phyloP scores from a whole-genome alignment of 2,329 filamentous ascomycete species.

The Cyphellophora europaea region DNA sequence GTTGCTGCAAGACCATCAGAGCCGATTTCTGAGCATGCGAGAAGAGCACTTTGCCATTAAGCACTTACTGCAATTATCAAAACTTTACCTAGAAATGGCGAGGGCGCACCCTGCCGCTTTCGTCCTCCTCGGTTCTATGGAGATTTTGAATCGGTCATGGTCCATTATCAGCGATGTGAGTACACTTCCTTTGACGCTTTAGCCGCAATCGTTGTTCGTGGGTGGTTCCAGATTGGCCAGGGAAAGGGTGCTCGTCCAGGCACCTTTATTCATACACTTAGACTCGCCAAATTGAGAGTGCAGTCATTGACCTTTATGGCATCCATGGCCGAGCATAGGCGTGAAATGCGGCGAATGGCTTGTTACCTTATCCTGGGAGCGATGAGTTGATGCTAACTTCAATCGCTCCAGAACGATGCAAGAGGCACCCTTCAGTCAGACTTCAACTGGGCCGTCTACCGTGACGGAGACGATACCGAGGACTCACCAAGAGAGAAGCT shows the following conservation, averaged over 20 bases:
- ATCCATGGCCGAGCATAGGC: too few species aligned
- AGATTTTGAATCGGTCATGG: constrained; percentile 79
- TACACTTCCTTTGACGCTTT: too few species aligned
- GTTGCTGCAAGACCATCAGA: constrained; percentile 66
- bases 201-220: too few species aligned
- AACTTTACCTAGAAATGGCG: constrained; percentile 83
- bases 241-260: too few species aligned
- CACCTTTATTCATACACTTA: too few species aligned
- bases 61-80: constrained; percentile 81
- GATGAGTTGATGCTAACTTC: constrained; percentile 7
- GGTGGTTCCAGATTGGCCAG: too few species aligned
- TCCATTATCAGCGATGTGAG: constrained; percentile 55
- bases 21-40: constrained; percentile 58
- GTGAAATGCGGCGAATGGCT: too few species aligned
- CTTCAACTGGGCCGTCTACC: constrained; percentile 28
- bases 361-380: too few species aligned
- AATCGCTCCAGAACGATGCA: constrained; percentile 11
- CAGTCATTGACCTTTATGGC: too few species aligned
- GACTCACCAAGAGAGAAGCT: constrained; percentile 63
- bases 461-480: constrained; percentile 37
- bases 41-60: constrained; percentile 63
- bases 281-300: too few species aligned
- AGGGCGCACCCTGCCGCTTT: constrained; percentile 73
- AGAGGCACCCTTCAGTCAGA: constrained; percentile 11
- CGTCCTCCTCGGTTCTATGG: constrained; percentile 65